Evolutionary conservation across 805 yeast species (phyloP), one percentile per base, ranked within the genome.

Genomic region (Kockiozyma suomiensis): DNA sequence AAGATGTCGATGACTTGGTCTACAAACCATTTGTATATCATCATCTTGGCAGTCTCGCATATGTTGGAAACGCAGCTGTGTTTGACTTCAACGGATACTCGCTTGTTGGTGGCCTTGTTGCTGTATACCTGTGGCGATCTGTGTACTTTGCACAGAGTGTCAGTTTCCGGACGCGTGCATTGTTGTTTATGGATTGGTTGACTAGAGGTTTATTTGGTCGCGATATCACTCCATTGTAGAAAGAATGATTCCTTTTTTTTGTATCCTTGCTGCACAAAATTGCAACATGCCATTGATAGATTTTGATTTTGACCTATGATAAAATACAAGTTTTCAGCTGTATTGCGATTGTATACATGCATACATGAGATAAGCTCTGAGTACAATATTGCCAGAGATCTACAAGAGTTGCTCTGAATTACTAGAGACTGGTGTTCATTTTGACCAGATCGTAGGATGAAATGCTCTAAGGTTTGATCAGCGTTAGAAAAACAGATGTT

Each of bases 41-140:
- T 50, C 88, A 85, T 70, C 73, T 85, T 66, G 90, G 90, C 7
- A 83, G 86, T 6, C 74, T 85, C 65, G 89, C 89, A 2, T 85
- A 85, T 64, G 79, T 85, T 60, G 87, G 89, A 62, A 85, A 85
- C 70, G 83, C 85, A 51, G 90, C 90, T 1, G 88, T 85, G 28
- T 85, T 85, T 70, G 90, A 85, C 70, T 70, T 82, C 57, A 84
- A 85, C 35, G 82, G 82, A 19, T 81, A 82, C 67, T 77, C 85
- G 33, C 79, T 83, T 61, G 82, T 84, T 61, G 87, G 88, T 60
- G 90, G 88, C 1, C 71, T 85, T 52, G 71, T 84, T 42, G 88
- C 88, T n/a, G 82, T 85, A 85, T 85, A 85, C 70, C 73, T 85
- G 56, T 85, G 90, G 90, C 81, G 90, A 76, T 80, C 86, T 51